These are phyloP conservation scores for Kwoniella pini DNA, from an alignment of 768 basidiomycete genomes.

Conservation along the genomic window DNA sequence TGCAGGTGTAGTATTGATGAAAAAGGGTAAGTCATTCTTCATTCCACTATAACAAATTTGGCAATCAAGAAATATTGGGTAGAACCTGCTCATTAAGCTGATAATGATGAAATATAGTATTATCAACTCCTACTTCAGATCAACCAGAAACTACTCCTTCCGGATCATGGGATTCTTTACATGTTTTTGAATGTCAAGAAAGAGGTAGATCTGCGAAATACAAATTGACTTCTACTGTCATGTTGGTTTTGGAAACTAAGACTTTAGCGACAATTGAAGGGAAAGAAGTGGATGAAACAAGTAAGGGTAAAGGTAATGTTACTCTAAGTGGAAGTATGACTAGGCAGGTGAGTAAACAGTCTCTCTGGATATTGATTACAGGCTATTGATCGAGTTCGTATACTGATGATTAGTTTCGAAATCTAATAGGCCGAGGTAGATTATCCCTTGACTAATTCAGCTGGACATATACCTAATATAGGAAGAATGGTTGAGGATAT, in stretches of 20 bases:
- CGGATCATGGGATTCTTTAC: slow-evolving; percentile 97
- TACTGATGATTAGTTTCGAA: background rate
- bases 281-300: slow-evolving; percentile 55
- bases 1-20: slow-evolving; percentile 92
- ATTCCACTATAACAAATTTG: background rate
- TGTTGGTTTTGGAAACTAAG: slow-evolving; percentile 79
- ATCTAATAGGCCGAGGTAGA: slow-evolving; percentile 74
- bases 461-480: slow-evolving; percentile 89
- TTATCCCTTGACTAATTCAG: slow-evolving; percentile 72
- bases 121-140: slow-evolving; percentile 17
- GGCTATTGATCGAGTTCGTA: background rate
- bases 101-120: slow-evolving; percentile 6
- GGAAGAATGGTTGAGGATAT: slow-evolving; percentile 96
- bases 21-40: slow-evolving; percentile 72
- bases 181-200: slow-evolving; percentile 94
- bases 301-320: slow-evolving; percentile 69
- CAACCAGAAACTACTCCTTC: slow-evolving; percentile 53
- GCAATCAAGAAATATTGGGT: too few relatives aligned
- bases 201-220: slow-evolving; percentile 91
- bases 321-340: slow-evolving; percentile 95
- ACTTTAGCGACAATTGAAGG: slow-evolving; percentile 49
- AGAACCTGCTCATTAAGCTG: background rate
- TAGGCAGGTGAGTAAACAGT: slow-evolving; percentile 68
- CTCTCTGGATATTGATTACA: background rate
- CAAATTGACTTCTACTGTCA: slow-evolving; percentile 94